phyloP scores from a whole-genome alignment of 208 protist genomes.

The Leishmania aethiopica region DNA sequence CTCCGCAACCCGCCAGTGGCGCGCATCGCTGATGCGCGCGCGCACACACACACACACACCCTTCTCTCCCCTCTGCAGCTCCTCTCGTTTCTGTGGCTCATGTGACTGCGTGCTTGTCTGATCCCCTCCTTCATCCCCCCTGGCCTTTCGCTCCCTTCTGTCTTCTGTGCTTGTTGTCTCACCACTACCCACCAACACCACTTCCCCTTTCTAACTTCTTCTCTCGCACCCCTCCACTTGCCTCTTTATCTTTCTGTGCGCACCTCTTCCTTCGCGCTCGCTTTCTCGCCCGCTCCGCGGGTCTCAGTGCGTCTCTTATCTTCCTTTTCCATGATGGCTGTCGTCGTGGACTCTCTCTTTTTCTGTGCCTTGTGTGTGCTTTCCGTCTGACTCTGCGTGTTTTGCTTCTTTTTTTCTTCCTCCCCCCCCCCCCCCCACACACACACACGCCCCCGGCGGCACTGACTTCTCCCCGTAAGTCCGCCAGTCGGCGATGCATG shows the following conservation, averaged over 20 bases:
- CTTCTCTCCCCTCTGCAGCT: background rate
- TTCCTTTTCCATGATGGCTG: slow-evolving; percentile 5
- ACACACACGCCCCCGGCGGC: no score
- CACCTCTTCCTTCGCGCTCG: background rate
- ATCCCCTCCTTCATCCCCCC: background rate
- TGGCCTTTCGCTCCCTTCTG: no score
- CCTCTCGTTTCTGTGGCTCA: background rate
- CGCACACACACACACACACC: background rate
- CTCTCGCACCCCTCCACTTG: background rate
- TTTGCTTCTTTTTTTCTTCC: background rate
- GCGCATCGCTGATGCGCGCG: background rate
- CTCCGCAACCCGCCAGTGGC: background rate
- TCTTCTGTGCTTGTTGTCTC: background rate
- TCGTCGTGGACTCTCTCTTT: slow-evolving; percentile 1
- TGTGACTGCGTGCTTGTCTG: background rate
- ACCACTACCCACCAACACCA: no score
- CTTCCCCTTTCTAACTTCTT: background rate
- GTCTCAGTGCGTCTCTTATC: background rate
- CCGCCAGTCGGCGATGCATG: background rate
- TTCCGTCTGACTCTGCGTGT: background rate
- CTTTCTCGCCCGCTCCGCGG: background rate
- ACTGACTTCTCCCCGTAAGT: background rate
- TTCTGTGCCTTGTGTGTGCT: background rate
- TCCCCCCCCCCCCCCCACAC: background rate
- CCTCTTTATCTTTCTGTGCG: background rate